These are phyloP conservation scores for Talinum fruticosum DNA, from an alignment of 148 eudicot species.

Conservation along the genomic window DNA sequence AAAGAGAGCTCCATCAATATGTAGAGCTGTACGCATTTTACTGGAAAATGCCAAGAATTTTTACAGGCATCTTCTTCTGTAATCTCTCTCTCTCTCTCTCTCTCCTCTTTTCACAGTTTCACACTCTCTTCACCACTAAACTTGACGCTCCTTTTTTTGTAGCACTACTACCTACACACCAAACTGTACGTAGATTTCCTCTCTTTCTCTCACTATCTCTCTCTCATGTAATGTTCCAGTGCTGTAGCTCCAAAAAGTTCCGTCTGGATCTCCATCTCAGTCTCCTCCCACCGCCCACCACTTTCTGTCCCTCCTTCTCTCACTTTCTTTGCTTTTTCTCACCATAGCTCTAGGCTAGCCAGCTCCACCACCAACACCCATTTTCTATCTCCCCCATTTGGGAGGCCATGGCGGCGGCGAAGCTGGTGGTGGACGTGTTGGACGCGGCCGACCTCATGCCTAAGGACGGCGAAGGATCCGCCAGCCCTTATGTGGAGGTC, in stretches of 20 bases:
- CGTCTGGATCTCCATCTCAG: conserved; percentile 10
- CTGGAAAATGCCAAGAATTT: too few relatives aligned
- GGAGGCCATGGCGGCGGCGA: conserved; percentile 38
- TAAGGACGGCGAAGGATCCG: conserved; percentile 93
- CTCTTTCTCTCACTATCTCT: conserved; percentile 6
- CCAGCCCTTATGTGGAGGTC: conserved; percentile 76
- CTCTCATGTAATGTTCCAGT: conserved; percentile 1
- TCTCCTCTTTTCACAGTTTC: neutral
- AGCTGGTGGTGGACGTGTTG: conserved; percentile 66
- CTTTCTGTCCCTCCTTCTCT: neutral
- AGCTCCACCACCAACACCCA: too few relatives aligned
- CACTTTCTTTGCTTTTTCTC: neutral
- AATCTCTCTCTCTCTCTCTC: neutral
- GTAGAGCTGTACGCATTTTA: too few relatives aligned
- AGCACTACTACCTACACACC: too few relatives aligned
- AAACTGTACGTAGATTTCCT: conserved; percentile 10
- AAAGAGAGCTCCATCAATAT: neutral
- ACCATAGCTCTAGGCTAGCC: conserved; percentile 5
- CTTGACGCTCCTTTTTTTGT: neutral
- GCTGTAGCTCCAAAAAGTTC: conserved; percentile 7
- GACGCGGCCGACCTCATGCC: conserved; percentile 88
- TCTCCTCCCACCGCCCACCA: neutral
- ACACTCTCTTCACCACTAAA: neutral
- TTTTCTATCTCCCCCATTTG: too few relatives aligned
- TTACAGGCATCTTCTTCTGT: neutral